Percentiles rank a stretch among this genome's conserved stretches.
Evolutionary conservation across 768 basidiomycete genomes (phyloP).

Genomic region (Kwoniella botswanensis): DNA sequence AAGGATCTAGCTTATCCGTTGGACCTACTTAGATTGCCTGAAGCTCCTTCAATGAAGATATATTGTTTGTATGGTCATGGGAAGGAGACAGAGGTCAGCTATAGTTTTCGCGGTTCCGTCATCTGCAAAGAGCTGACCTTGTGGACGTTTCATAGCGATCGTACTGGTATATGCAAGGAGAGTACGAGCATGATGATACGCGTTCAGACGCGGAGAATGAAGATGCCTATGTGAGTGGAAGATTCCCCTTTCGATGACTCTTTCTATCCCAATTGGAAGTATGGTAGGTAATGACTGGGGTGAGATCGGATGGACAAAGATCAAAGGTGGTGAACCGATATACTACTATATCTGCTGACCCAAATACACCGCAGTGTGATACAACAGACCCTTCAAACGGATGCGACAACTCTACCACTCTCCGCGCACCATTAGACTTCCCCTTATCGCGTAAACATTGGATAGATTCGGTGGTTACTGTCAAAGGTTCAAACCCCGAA

Average conservation of each 20-base stretch:
- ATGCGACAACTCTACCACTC: constrained; percentile 60
- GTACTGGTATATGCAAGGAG: constrained; percentile 82
- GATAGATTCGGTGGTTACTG: constrained; percentile 84
- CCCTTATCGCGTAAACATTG: constrained; percentile 68
- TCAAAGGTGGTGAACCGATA: too few relatives aligned
- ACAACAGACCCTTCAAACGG: constrained; percentile 58
- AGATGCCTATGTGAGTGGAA: constrained; percentile 41
- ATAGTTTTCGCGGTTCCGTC: background rate
- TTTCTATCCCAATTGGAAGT: too few relatives aligned
- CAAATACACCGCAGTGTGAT: constrained; percentile 57
- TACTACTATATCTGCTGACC: background rate
- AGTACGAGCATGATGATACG: constrained; percentile 70
- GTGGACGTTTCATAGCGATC: constrained; percentile 65
- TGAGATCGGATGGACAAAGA: too few relatives aligned
- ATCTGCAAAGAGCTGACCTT: background rate
- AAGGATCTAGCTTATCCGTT: background rate
- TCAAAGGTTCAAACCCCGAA: constrained; percentile 62
- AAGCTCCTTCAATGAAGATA: constrained; percentile 88
- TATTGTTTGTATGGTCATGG: constrained; percentile 94
- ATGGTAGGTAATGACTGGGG: too few relatives aligned
- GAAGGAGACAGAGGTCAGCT: constrained; percentile 84
- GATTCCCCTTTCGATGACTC: background rate
- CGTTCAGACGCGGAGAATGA: constrained; percentile 50
- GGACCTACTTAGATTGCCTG: constrained; percentile 67
- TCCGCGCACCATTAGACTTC: constrained; percentile 64